Evolutionary conservation across 768 basidiomycete genomes (phyloP).

Genomic region (Dacryopinax primogenitus): DNA sequence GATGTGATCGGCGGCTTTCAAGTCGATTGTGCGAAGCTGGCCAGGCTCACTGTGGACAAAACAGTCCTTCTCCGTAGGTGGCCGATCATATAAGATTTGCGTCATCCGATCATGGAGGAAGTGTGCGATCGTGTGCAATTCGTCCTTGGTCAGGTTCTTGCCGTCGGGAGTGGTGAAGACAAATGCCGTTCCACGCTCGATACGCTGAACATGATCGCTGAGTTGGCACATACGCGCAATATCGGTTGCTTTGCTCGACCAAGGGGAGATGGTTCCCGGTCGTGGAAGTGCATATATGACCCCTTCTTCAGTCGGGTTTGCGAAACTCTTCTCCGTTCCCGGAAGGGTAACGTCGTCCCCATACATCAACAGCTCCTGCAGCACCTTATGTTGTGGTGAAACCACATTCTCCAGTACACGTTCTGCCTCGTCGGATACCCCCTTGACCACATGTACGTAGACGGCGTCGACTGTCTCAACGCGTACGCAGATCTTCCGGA

Average conservation of each 20-base stretch:
- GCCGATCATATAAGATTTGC: constrained; percentile 48
- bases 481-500: constrained; percentile 41
- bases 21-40: constrained; percentile 58
- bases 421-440: constrained; percentile 36
- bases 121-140: constrained; percentile 46
- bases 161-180: constrained; percentile 40
- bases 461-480: constrained; percentile 65
- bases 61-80: constrained; percentile 42
- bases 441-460: constrained; percentile 75
- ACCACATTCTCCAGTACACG: constrained; percentile 34
- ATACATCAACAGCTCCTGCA: constrained; percentile 67
- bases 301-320: constrained; percentile 26
- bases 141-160: constrained; percentile 32
- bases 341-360: constrained; percentile 58
- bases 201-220: constrained; percentile 50
- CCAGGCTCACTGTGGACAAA: constrained; percentile 46
- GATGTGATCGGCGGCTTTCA: constrained; percentile 28
- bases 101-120: constrained; percentile 96
- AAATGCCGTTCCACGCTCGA: constrained; percentile 75
- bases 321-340: constrained; percentile 32
- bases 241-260: constrained; percentile 98
- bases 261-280: constrained; percentile 87
- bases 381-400: constrained; percentile 39
- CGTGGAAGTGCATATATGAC: constrained; percentile 67
- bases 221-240: constrained; percentile 82